phyloP scores from a whole-genome alignment of 306 rosid species.

The Trifolium repens region DNA sequence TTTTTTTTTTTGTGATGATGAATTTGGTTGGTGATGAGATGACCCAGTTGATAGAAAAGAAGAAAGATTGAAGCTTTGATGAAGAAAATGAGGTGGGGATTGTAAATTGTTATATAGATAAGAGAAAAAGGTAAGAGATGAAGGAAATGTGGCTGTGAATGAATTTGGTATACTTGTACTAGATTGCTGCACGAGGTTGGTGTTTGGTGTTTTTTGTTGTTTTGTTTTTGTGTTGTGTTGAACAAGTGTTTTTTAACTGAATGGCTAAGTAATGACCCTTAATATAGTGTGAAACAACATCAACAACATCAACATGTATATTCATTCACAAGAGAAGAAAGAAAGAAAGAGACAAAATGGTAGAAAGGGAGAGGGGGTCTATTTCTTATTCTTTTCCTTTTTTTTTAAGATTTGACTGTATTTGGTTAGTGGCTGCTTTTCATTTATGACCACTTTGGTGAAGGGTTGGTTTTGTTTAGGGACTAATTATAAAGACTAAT shows the following conservation, averaged over 20 bases:
- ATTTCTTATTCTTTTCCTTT: not conserved
- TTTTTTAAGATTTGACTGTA: not conserved
- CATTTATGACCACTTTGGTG: not conserved
- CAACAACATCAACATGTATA: too few relatives aligned
- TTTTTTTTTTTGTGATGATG: not conserved
- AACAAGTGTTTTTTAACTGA: not conserved
- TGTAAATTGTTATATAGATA: conserved; percentile 13
- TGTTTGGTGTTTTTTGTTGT: not conserved
- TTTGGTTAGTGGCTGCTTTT: not conserved
- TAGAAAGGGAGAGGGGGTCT: not conserved
- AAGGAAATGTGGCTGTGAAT: conserved; percentile 9
- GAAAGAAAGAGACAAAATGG: not conserved
- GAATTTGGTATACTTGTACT: conserved; percentile 14
- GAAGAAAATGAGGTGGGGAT: not conserved
- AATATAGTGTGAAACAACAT: not conserved
- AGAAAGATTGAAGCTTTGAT: not conserved
- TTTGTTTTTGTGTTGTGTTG: not conserved
- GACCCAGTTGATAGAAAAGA: not conserved
- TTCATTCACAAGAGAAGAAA: not conserved
- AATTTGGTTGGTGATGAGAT: not conserved
- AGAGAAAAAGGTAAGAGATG: not conserved
- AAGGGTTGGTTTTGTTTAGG: too few relatives aligned
- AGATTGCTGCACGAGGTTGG: not conserved
- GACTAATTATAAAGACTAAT: too few relatives aligned
- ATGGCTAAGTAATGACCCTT: not conserved